phyloP scores from a whole-genome alignment of 2,329 filamentous ascomycete species.

The Gremmenia infestans region DNA sequence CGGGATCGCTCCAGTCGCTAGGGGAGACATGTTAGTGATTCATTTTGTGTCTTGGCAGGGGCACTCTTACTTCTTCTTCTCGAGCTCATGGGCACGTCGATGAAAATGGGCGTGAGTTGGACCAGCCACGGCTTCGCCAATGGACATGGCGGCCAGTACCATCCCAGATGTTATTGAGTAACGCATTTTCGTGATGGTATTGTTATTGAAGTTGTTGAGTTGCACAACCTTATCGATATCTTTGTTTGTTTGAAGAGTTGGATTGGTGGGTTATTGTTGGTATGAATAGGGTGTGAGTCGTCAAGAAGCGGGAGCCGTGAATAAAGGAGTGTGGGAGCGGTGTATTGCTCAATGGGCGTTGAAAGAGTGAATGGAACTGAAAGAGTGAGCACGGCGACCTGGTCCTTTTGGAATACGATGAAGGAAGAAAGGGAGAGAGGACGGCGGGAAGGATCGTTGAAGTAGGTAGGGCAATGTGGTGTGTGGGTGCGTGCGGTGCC shows the following conservation, averaged over 20 bases:
- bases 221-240: background rate
- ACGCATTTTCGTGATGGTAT: constrained; percentile 25
- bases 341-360: constrained; percentile 25
- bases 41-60: background rate
- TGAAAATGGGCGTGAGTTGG: constrained; percentile 29
- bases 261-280: background rate
- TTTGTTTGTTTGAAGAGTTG: constrained; percentile 1
- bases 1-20: constrained; percentile 24
- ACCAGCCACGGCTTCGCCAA: constrained; percentile 28
- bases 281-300: constrained; percentile 7
- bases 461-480: constrained; percentile 1
- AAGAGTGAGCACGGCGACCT: constrained; percentile 24
- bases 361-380: constrained; percentile 25
- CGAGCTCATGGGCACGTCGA: constrained; percentile 17
- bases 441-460: constrained; percentile 4
- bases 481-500: background rate
- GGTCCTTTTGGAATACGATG: constrained; percentile 18
- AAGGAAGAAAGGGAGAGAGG: constrained; percentile 10
- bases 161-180: constrained; percentile 25
- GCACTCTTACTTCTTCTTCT: constrained; percentile 29
- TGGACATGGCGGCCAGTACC: constrained; percentile 26
- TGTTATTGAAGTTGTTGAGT: constrained; percentile 4
- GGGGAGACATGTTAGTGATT: background rate
- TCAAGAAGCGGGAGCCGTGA: constrained; percentile 19
- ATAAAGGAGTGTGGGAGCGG: constrained; percentile 29